phyloP scores from a whole-genome alignment of 2,329 filamentous ascomycete genomes.

The Aureobasidium sp. region DNA sequence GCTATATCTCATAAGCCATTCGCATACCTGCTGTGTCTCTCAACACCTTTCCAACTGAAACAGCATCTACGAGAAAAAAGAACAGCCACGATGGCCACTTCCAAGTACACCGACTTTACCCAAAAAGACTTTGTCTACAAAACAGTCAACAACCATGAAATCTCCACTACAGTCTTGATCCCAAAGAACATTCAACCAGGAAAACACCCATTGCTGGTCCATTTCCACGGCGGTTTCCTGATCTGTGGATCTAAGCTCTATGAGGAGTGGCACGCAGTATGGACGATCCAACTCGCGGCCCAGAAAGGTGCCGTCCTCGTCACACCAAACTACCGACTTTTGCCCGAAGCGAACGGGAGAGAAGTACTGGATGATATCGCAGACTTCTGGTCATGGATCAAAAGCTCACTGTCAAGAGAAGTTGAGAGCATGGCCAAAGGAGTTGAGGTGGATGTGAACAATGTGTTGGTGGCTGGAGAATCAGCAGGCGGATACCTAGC shows the following conservation, averaged over 20 bases:
- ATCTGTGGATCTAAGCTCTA: constrained; percentile 19
- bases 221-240: constrained; percentile 38
- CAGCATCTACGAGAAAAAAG: no score
- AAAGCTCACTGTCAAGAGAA: background rate
- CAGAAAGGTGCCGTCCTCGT: constrained; percentile 37
- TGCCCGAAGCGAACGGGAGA: constrained; percentile 39
- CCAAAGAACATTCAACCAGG: constrained; percentile 28
- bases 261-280: constrained; percentile 8
- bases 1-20: background rate
- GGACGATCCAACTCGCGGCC: constrained; percentile 32
- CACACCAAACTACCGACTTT: constrained; percentile 41
- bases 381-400: constrained; percentile 42
- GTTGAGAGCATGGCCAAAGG: constrained; percentile 13
- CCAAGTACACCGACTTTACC: constrained; percentile 31
- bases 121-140: constrained; percentile 35
- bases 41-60: background rate
- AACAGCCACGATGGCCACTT: background rate
- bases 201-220: constrained; percentile 31
- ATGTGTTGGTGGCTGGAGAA: constrained; percentile 27
- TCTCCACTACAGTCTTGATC: constrained; percentile 30
- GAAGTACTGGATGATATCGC: constrained; percentile 40
- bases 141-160: constrained; percentile 28
- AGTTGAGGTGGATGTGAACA: constrained; percentile 19
- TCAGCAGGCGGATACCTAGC: constrained; percentile 32
- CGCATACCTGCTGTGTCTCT: background rate